Evolutionary conservation across 495 filamentous ascomycete genomes (phyloP), one percentile per base, ranked within the genome.

Genomic region (Durotheca rogersii): DNA sequence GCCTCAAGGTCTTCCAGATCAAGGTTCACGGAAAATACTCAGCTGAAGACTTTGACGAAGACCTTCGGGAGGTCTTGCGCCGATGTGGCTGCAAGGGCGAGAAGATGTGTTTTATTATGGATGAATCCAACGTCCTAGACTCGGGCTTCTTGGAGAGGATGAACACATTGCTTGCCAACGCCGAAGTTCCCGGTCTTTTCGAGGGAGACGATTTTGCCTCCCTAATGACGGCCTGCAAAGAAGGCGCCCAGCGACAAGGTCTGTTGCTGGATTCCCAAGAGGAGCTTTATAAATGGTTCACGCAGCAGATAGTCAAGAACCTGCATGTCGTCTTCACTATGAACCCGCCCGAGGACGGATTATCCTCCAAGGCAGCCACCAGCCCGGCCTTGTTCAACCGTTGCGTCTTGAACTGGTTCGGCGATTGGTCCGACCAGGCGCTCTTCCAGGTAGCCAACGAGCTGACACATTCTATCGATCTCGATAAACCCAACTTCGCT

Each of bases 31-130:
- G 93, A 33, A 96, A 90, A 67, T 99, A 99, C 67, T 96, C 93
- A 17, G 89, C 89, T 9, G 93, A 96, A 67, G 93, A 99, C 71
- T 99, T 99, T 65, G 93, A 99, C 65, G 94, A 99, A 36, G 93
- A 99, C 70, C 74, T 99, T 6, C 78, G 94, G 42, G 92, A 89
- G 63, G 91, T 99, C 9, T 82, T 99, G 14, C 87, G 94, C 47
- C 81, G 93, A 35, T 91, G 87, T 53, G 93, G 93, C 38, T 97
- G 94, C 74, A 96, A 94, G 71, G 93, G 93, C 25, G 93, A 99
- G 67, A 99, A 96, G 76, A 94, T 99, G 31, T 97, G 94, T 74
- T 99, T 99, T 72, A 94, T 99, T 71, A 96, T 99, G 93, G 93
- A 99, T 60, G 93, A 99, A 75, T 86, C 90, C 5, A 99, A 99